Percentiles rank a stretch among this genome's conserved stretches.
Evolutionary conservation across 495 filamentous ascomycete species (phyloP).

Genomic region (Penicillium steckii): DNA sequence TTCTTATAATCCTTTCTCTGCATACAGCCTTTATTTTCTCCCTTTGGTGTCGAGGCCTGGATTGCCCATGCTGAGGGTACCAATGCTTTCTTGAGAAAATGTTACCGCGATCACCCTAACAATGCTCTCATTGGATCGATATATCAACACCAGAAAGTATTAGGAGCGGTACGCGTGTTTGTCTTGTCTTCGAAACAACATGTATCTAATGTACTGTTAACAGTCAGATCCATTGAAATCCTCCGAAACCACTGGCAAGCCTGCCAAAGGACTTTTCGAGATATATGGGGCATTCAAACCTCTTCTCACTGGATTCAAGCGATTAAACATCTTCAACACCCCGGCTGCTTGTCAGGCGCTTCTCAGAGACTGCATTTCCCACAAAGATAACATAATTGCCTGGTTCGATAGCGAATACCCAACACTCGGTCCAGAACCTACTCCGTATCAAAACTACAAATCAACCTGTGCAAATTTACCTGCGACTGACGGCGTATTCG

Average conservation of each 20-base stretch:
- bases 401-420: neutral
- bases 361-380: neutral
- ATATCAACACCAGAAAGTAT: neutral
- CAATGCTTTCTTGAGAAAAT: neutral
- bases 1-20: neutral
- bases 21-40: constrained; percentile 1
- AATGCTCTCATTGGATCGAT: neutral
- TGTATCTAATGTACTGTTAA: neutral
- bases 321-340: neutral
- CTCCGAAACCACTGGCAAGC: neutral
- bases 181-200: neutral
- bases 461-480: neutral
- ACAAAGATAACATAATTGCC: neutral
- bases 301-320: neutral
- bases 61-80: neutral
- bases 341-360: neutral
- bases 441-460: neutral
- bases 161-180: neutral
- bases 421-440: neutral
- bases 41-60: neutral
- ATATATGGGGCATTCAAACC: neutral
- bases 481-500: neutral
- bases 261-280: neutral
- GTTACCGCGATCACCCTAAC: neutral
- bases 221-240: neutral